Conservation (phyloP, 2,329 filamentous ascomycete genomes). For the Colletotrichum musicola region DNA sequence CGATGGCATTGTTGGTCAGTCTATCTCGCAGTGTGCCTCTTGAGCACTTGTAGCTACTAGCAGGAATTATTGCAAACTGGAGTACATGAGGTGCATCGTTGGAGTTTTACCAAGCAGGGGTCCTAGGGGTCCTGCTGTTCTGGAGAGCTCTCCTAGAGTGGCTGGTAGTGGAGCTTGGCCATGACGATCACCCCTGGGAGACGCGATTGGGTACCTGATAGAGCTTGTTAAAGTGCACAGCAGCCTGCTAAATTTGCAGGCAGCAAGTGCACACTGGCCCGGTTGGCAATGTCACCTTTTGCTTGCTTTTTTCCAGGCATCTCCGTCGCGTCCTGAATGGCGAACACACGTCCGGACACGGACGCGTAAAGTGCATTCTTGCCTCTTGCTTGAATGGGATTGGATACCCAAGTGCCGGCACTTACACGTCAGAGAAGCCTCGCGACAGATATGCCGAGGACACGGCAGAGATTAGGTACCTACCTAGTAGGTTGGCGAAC, state of each 20-base stretch:
- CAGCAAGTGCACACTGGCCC: slow-evolving; percentile 22
- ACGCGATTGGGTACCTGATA: slow-evolving; percentile 27
- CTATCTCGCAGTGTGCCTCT: not conserved
- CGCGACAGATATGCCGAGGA: too few species aligned
- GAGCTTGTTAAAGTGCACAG: slow-evolving; percentile 17
- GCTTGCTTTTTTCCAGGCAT: slow-evolving; percentile 23
- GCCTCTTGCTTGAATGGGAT: not conserved
- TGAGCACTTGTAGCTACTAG: slow-evolving; percentile 40
- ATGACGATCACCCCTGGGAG: slow-evolving; percentile 22
- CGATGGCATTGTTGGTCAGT: not conserved
- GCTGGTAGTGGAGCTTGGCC: slow-evolving; percentile 43
- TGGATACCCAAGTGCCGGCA: not conserved
- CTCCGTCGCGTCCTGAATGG: slow-evolving; percentile 25
- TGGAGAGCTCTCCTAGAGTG: slow-evolving; percentile 41
- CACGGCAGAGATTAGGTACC: too few species aligned
- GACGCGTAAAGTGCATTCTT: slow-evolving; percentile 30
- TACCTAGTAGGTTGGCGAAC: too few species aligned
- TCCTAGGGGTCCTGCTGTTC: slow-evolving; percentile 12
- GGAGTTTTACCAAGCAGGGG: slow-evolving; percentile 28
- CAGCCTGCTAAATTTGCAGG: slow-evolving; percentile 18
- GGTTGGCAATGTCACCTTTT: slow-evolving; percentile 29
- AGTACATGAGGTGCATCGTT: slow-evolving; percentile 44
- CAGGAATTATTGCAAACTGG: slow-evolving; percentile 48
- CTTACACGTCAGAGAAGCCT: not conserved
- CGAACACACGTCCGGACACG: slow-evolving; percentile 32